Conservation (phyloP, 2,329 filamentous ascomycete species). For the Chrysoporthe puriensis region DNA sequence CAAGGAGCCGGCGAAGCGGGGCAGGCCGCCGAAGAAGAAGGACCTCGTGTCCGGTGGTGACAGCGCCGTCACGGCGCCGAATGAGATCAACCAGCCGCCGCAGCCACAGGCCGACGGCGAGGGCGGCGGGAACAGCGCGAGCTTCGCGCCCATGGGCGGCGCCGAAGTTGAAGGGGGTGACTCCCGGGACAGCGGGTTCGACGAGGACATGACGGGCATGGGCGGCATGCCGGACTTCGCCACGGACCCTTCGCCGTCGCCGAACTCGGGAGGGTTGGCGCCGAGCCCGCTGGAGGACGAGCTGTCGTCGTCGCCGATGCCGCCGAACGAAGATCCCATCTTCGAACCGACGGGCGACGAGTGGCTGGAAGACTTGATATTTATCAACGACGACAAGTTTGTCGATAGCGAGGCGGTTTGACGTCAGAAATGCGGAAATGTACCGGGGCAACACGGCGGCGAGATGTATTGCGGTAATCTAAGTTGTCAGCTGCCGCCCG, state of each 20-base stretch:
- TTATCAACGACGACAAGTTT: conserved; percentile 27
- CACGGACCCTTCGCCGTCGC: conserved; percentile 26
- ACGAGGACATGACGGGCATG: conserved; percentile 22
- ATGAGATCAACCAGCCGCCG: conserved; percentile 25
- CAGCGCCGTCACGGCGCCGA: background rate
- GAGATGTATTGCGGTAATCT: background rate
- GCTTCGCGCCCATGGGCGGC: conserved; percentile 25
- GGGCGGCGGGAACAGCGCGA: conserved; percentile 18
- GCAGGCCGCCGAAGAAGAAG: conserved; percentile 62
- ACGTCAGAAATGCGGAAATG: background rate
- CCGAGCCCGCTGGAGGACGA: conserved; percentile 28
- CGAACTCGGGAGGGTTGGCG: conserved; percentile 24
- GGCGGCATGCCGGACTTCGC: conserved; percentile 26
- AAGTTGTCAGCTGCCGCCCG: background rate
- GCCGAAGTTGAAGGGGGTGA: background rate
- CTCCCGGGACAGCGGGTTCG: conserved; percentile 17
- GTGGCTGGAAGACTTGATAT: conserved; percentile 28
- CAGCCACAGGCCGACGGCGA: conserved; percentile 17
- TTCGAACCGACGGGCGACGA: conserved; percentile 26
- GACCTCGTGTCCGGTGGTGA: conserved; percentile 15
- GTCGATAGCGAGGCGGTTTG: conserved; percentile 21
- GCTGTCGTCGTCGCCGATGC: conserved; percentile 25
- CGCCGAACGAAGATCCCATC: conserved; percentile 20
- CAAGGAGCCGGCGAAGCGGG: conserved; percentile 61
- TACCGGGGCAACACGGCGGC: background rate